Evolutionary conservation across 176 grass and related monocot species (phyloP), one percentile per base, ranked within the genome.

Genomic region (Ananas comosus): DNA sequence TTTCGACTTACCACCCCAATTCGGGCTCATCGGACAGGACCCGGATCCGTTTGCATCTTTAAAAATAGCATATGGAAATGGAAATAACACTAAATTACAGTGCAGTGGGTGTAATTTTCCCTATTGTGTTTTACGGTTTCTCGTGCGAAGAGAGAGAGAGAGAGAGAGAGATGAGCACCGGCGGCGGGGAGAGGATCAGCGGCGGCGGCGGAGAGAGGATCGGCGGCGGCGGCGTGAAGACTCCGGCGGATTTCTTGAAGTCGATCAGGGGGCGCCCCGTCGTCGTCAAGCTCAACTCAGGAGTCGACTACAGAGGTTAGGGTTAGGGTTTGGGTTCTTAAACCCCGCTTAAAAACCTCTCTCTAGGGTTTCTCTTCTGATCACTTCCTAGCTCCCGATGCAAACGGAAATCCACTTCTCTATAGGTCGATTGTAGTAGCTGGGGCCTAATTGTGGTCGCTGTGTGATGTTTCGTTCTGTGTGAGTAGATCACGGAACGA

Each of bases 271-370:
- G 94, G 27, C 86, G 89, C 17, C 86, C 94, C 63, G 94, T 97
- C 70, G 89, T 97, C 49, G 94, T 97, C 29, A 97, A 92, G 80
- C 89, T 97, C 65, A 97, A 97, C 72, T 97, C 86, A 1, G 89
- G 86, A 48, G 94, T 97, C 70, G 94, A 97, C 64, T 97, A 97
- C 76, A 69, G 94, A 92, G 94, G 94, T 97, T 42, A 42, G 33
- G 33, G 33, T 42, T 42, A 42, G 33, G 33, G 33, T 42, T 42
- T 8, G 56, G 16, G 56, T 61, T 22, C 16, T 56, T 61, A 16
- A 18, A 61, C 16, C 21, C 16, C 56, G 16, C 56, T 10, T 7
- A 61, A 22, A 56, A 2, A n/a, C 16, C 56, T 61, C 56, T 18
- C 21, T 61, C n/a, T 61, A 61, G 56, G 56, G 56, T 61, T 61